A percentile compares a stretch with the other conserved stretches of the same genome.
phyloP scores from a whole-genome alignment of 495 filamentous ascomycete genomes.

The Daldinia concentrica region DNA sequence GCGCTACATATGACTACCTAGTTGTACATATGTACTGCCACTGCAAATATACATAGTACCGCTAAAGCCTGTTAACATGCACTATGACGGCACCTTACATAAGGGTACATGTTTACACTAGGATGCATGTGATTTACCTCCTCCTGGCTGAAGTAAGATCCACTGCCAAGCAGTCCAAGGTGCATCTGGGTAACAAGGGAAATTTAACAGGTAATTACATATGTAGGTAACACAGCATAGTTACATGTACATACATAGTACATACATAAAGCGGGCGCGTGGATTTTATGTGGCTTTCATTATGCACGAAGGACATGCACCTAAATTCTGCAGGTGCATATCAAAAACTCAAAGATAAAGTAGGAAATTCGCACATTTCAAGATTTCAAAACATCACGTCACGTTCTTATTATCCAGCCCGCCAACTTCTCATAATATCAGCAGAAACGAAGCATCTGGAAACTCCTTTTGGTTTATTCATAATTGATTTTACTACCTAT shows the following conservation, averaged over 20 bases:
- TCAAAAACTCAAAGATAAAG: neutral
- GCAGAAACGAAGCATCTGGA: too few relatives aligned
- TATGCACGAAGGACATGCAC: too few relatives aligned
- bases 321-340: neutral
- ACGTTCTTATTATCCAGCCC: too few relatives aligned
- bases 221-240: too few relatives aligned
- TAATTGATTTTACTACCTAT: too few relatives aligned
- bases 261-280: too few relatives aligned
- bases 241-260: too few relatives aligned
- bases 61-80: constrained; percentile 2
- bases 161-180: neutral
- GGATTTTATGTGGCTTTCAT: too few relatives aligned
- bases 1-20: neutral
- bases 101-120: neutral
- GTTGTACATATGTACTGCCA: neutral
- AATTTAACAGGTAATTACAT: too few relatives aligned
- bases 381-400: too few relatives aligned
- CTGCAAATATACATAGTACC: neutral
- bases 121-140: neutral
- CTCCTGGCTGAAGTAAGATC: neutral
- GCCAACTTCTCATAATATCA: too few relatives aligned
- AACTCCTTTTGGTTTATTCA: too few relatives aligned
- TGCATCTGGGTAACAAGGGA: neutral
- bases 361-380: neutral
- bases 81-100: constrained; percentile 42